Percentiles rank a stretch among this genome's conserved stretches.
These are phyloP conservation scores for Fistulinella cinereoalba DNA, from an alignment of 1,284 basidiomycete species.

Conservation along the genomic window DNA sequence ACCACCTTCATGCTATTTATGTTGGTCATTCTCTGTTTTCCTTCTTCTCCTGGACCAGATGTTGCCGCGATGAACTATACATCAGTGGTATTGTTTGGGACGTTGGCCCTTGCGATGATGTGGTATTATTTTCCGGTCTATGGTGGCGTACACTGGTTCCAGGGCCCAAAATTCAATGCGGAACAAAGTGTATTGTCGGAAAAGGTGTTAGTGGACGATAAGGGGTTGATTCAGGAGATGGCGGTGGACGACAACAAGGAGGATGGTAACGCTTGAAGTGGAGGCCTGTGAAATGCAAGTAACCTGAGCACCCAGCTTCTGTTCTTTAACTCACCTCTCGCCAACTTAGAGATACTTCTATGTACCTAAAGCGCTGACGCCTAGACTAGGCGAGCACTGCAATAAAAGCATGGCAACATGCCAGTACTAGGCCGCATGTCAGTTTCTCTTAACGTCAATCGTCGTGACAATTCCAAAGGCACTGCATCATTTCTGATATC, in stretches of 20 bases:
- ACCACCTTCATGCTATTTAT: slow-evolving; percentile 32
- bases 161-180: slow-evolving; percentile 15
- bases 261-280: neutral
- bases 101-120: slow-evolving; percentile 16
- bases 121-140: slow-evolving; percentile 34
- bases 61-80: slow-evolving; percentile 32
- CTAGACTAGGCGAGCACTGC: no score
- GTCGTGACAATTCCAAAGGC: no score
- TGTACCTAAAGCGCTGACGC: no score
- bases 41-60: slow-evolving; percentile 13
- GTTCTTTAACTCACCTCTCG: no score
- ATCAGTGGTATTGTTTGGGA: slow-evolving; percentile 27
- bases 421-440: no score
- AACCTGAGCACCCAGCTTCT: no score
- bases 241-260: neutral
- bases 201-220: neutral
- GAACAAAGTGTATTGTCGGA: neutral
- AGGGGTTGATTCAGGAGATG: neutral
- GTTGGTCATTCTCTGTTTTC: slow-evolving; percentile 29
- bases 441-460: no score
- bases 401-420: no score
- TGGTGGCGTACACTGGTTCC: slow-evolving; percentile 28
- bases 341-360: no score
- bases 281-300: no score
- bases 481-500: no score